Percentiles rank a stretch among this genome's conserved stretches.
Conservation (phyloP, 352 stramenopile species). For the Phytophthora nicotianae region DNA sequence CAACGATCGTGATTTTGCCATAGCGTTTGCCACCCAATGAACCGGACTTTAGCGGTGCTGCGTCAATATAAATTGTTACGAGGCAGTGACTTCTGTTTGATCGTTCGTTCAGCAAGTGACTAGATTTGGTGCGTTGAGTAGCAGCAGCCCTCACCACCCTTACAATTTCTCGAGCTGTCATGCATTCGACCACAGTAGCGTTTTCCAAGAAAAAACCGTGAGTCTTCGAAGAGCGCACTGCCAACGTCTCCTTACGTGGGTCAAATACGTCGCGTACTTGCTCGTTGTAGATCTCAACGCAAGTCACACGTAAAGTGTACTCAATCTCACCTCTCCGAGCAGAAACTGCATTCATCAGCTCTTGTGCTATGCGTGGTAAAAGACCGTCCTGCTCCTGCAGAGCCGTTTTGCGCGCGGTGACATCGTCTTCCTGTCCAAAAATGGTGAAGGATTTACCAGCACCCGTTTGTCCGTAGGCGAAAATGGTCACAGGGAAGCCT, state of each 20-base stretch:
- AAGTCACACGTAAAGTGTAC: conserved; percentile 70
- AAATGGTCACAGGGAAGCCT: conserved; percentile 75
- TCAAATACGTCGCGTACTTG: conserved; percentile 72
- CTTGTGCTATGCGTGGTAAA: conserved; percentile 50
- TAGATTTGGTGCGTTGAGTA: conserved; percentile 68
- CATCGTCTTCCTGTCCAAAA: conserved; percentile 63
- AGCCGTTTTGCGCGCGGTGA: conserved; percentile 32
- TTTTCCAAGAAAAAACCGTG: conserved; percentile 79
- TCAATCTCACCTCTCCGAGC: conserved; percentile 39
- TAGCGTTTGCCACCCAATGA: conserved; percentile 52
- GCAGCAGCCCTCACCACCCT: conserved; percentile 64
- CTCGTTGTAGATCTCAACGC: conserved; percentile 84
- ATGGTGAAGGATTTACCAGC: conserved; percentile 80
- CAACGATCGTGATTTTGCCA: conserved; percentile 78
- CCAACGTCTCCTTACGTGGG: conserved; percentile 57
- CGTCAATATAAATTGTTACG: conserved; percentile 83
- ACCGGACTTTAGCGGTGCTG: conserved; percentile 34
- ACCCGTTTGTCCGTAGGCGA: conserved; percentile 77
- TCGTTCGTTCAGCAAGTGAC: conserved; percentile 67
- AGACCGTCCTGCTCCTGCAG: conserved; percentile 52
- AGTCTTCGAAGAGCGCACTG: conserved; percentile 61
- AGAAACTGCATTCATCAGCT: conserved; percentile 62
- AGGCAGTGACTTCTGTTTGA: conserved; percentile 83
- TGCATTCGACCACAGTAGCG: conserved; percentile 68
- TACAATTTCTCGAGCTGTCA: conserved; percentile 62